phyloP scores from a whole-genome alignment of 2,329 filamentous ascomycete genomes.

The Didymella exigua region DNA sequence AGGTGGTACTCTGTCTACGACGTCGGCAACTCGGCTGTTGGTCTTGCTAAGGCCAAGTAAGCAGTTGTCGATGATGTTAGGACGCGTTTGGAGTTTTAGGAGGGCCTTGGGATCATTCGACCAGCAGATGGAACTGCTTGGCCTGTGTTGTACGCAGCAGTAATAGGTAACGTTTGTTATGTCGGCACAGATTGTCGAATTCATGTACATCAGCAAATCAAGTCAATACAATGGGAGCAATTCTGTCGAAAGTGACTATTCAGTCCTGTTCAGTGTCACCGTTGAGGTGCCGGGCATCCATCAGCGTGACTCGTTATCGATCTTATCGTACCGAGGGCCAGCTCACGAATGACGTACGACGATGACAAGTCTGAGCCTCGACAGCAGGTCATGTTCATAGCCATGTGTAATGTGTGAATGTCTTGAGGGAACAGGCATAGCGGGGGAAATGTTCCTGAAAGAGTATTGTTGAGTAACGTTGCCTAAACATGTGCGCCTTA shows the following conservation, averaged over 20 bases:
- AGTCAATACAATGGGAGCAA: slow-evolving; percentile 17
- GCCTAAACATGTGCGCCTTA: slow-evolving; percentile 14
- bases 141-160: slow-evolving; percentile 26
- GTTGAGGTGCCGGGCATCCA: neutral
- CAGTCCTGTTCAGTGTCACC: neutral
- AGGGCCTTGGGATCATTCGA: neutral
- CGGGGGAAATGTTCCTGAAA: slow-evolving; percentile 7
- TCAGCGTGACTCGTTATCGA: slow-evolving; percentile 23
- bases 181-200: slow-evolving; percentile 13
- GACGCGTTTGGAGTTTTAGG: slow-evolving; percentile 4
- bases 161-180: slow-evolving; percentile 19
- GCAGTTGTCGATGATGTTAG: neutral
- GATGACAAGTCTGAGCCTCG: neutral
- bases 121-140: slow-evolving; percentile 17
- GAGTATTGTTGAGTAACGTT: slow-evolving; percentile 21
- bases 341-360: slow-evolving; percentile 19
- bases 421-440: slow-evolving; percentile 1
- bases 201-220: slow-evolving; percentile 25
- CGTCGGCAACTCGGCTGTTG: slow-evolving; percentile 84
- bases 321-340: slow-evolving; percentile 8
- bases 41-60: slow-evolving; percentile 83
- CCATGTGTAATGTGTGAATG: neutral
- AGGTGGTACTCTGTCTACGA: slow-evolving; percentile 97
- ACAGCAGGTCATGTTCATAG: slow-evolving; percentile 2
- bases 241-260: neutral